Evolutionary conservation across 2,329 filamentous ascomycete genomes (phyloP).

Genomic region (Lachnellula subtilissima): DNA sequence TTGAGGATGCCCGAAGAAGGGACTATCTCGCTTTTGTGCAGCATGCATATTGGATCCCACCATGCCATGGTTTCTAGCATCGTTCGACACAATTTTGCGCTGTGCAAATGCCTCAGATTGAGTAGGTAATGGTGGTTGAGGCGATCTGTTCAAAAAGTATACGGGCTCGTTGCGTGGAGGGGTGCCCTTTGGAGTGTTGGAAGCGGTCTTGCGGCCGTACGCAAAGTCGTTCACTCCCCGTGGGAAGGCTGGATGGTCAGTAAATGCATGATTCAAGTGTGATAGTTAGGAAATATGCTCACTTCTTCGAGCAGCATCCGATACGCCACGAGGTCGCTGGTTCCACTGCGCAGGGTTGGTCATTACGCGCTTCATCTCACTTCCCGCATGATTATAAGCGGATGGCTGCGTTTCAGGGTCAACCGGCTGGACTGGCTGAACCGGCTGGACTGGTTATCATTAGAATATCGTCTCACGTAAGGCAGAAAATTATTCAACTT

Average conservation of each 20-base stretch:
- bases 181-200: constrained; percentile 3
- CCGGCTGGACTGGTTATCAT: neutral
- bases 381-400: neutral
- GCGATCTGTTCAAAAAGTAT: neutral
- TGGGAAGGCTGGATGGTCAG: too few relatives aligned
- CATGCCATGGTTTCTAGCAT: neutral
- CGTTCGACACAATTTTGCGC: neutral
- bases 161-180: neutral
- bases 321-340: neutral
- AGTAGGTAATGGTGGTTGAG: neutral
- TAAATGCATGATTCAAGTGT: neutral
- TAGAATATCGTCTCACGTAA: neutral
- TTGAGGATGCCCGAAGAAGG: neutral
- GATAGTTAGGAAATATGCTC: neutral
- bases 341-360: neutral
- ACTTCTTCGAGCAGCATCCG: neutral
- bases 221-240: neutral
- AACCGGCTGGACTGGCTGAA: neutral
- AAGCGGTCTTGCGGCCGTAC: neutral
- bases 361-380: neutral
- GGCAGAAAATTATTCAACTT: neutral
- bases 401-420: neutral
- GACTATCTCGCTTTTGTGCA: neutral
- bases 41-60: neutral
- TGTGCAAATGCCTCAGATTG: neutral